Conservation (phyloP, 495 filamentous ascomycete genomes). For the Neurospora sp. region DNA sequence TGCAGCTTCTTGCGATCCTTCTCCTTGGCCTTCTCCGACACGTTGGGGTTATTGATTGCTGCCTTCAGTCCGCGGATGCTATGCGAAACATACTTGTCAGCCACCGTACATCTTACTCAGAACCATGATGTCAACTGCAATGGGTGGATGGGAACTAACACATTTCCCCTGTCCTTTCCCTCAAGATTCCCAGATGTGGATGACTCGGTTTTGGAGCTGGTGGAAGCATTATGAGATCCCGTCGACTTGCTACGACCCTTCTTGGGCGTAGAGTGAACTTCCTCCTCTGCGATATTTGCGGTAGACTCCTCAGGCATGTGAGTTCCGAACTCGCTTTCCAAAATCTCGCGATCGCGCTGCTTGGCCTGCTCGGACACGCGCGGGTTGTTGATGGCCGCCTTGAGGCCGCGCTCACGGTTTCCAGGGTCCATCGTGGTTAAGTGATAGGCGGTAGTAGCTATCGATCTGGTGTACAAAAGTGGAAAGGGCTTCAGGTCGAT, state of each 20-base stretch:
- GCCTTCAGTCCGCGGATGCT: constrained; percentile 14
- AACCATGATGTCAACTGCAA: not conserved
- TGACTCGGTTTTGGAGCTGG: not conserved
- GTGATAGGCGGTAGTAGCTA: not conserved
- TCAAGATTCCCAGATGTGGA: constrained; percentile 1
- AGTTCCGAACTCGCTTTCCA: constrained; percentile 10
- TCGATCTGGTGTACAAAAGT: not conserved
- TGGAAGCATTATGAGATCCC: constrained; percentile 1
- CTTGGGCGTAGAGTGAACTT: not conserved
- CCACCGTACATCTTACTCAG: not conserved
- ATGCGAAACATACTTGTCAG: not conserved
- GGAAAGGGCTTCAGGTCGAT: not conserved
- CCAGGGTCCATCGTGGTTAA: constrained; percentile 12
- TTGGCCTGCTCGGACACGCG: constrained; percentile 14
- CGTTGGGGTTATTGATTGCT: constrained; percentile 13
- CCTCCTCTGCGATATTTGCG: not conserved
- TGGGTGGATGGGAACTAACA: constrained; percentile 3
- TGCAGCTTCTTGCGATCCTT: constrained; percentile 18
- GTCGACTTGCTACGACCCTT: constrained; percentile 9
- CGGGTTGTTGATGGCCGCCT: constrained; percentile 21
- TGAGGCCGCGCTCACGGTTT: constrained; percentile 22
- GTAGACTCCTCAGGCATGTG: not conserved
- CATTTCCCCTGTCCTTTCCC: constrained; percentile 12
- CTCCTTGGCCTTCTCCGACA: constrained; percentile 21
- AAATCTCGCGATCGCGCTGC: constrained; percentile 12